Conservation (phyloP, 768 basidiomycete genomes). For the Lepiota brunneoincarnata region DNA sequence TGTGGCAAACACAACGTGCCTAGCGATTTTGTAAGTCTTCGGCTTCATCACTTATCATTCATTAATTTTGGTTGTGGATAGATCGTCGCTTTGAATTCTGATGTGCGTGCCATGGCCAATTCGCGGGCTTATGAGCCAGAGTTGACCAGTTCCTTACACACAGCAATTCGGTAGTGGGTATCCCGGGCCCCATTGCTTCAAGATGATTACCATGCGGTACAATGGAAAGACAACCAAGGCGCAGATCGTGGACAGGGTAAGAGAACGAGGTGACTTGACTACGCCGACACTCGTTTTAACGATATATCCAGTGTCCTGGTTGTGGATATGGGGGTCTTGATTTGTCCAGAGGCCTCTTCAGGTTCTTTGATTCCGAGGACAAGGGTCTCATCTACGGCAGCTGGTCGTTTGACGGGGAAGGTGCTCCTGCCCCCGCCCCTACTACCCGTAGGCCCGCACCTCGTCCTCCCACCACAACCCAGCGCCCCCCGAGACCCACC, state of each 20-base stretch:
- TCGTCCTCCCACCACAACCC: slow-evolving; percentile 7
- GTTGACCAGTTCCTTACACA: slow-evolving; percentile 6
- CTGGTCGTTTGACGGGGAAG: slow-evolving; percentile 53
- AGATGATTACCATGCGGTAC: slow-evolving; percentile 57
- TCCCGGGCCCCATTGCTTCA: slow-evolving; percentile 65
- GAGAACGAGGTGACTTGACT: slow-evolving; percentile 11
- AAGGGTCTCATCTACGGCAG: slow-evolving; percentile 56
- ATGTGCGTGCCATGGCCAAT: slow-evolving; percentile 23
- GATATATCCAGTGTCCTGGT: slow-evolving; percentile 9
- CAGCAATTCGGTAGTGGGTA: slow-evolving; percentile 57
- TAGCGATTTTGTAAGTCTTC: slow-evolving; percentile 30
- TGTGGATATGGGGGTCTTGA: slow-evolving; percentile 4
- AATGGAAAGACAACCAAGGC: slow-evolving; percentile 59
- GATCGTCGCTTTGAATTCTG: slow-evolving; percentile 54
- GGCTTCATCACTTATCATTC: neutral
- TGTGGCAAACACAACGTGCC: slow-evolving; percentile 42
- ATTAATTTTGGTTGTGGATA: slow-evolving; percentile 16
- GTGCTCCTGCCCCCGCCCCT: slow-evolving; percentile 20
- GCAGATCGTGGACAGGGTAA: slow-evolving; percentile 60
- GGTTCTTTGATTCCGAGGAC: slow-evolving; percentile 45
- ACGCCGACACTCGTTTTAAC: neutral
- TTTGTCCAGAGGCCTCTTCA: neutral
- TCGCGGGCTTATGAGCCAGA: neutral
- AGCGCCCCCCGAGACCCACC: slow-evolving; percentile 21
- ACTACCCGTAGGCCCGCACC: slow-evolving; percentile 13